Conservation (phyloP, 1,139 yeast genomes). For the Yamadazyma conglobata region DNA sequence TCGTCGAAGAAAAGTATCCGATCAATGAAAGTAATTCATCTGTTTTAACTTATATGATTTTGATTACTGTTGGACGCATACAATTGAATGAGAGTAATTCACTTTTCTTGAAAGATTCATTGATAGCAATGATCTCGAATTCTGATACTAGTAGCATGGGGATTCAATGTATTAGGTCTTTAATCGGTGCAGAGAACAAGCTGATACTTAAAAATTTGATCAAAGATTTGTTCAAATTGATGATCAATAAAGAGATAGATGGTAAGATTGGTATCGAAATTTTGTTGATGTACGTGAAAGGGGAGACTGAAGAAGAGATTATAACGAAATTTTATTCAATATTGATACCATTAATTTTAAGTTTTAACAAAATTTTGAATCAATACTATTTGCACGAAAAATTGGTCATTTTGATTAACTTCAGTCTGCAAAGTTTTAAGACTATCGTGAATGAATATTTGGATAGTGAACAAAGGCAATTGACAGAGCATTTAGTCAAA, state of each 20-base stretch:
- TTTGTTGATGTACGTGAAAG: conserved; percentile 44
- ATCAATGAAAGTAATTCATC: conserved; percentile 36
- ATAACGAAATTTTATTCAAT: conserved; percentile 36
- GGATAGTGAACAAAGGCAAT: conserved; percentile 32
- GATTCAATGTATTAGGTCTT: conserved; percentile 55
- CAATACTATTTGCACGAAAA: conserved; percentile 46
- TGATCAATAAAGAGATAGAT: conserved; percentile 14
- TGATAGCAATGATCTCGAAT: conserved; percentile 32
- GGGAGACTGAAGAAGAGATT: conserved; percentile 26
- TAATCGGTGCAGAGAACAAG: conserved; percentile 40
- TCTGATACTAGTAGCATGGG: conserved; percentile 40
- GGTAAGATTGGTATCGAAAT: conserved; percentile 54
- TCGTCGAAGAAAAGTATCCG: conserved; percentile 27
- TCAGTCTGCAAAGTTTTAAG: conserved; percentile 54
- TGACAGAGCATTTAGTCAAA: conserved; percentile 42
- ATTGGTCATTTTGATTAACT: conserved; percentile 48
- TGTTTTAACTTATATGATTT: conserved; percentile 55
- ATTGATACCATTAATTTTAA: conserved; percentile 49
- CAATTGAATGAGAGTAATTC: conserved; percentile 36
- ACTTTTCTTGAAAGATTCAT: conserved; percentile 23
- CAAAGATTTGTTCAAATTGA: conserved; percentile 9
- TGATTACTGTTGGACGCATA: conserved; percentile 53
- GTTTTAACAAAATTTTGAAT: conserved; percentile 28
- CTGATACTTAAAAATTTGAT: conserved; percentile 25
- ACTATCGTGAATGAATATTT: conserved; percentile 38